Percentiles rank a stretch among this genome's conserved stretches.
Conservation (phyloP, 805 yeast species). For the Yueomyces sp. region DNA sequence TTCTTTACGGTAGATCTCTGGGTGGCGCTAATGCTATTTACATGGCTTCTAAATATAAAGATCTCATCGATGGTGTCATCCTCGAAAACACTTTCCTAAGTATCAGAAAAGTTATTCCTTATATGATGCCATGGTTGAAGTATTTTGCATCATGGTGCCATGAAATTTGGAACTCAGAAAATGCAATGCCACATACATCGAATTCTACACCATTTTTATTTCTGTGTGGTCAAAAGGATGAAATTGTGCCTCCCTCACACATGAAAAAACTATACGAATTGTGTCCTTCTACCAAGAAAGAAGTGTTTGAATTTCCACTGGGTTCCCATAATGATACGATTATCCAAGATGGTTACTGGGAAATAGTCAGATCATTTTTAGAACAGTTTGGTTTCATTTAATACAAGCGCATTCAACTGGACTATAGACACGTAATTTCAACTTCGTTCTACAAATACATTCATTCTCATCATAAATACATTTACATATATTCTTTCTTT, state of each 20-base stretch:
- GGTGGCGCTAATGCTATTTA: constrained; percentile 94
- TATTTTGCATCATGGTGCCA: constrained; percentile 50
- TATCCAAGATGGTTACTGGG: constrained; percentile 67
- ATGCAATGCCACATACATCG: constrained; percentile 37
- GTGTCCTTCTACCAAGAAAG: constrained; percentile 38
- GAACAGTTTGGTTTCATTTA: constrained; percentile 22
- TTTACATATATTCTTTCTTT: too few relatives aligned
- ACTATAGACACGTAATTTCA: too few relatives aligned
- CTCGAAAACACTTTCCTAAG: constrained; percentile 80
- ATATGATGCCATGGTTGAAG: constrained; percentile 54
- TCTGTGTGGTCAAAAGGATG: constrained; percentile 65
- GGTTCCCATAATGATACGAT: constrained; percentile 79
- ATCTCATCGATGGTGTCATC: constrained; percentile 44
- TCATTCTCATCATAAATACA: too few relatives aligned
- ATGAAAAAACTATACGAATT: constrained; percentile 47
- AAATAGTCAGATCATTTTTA: constrained; percentile 42
- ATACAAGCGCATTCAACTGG: neutral
- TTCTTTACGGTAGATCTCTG: constrained; percentile 76
- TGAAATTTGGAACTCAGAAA: constrained; percentile 73
- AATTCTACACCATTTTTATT: constrained; percentile 51
- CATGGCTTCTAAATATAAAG: constrained; percentile 48
- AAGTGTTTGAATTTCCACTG: constrained; percentile 37
- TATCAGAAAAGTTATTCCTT: constrained; percentile 59
- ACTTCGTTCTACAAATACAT: too few relatives aligned
- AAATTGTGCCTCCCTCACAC: constrained; percentile 82